Percentiles rank a stretch among this genome's conserved stretches.
These are phyloP conservation scores for Infundibulicybe gibba DNA, from an alignment of 768 basidiomycete genomes.

Conservation along the genomic window DNA sequence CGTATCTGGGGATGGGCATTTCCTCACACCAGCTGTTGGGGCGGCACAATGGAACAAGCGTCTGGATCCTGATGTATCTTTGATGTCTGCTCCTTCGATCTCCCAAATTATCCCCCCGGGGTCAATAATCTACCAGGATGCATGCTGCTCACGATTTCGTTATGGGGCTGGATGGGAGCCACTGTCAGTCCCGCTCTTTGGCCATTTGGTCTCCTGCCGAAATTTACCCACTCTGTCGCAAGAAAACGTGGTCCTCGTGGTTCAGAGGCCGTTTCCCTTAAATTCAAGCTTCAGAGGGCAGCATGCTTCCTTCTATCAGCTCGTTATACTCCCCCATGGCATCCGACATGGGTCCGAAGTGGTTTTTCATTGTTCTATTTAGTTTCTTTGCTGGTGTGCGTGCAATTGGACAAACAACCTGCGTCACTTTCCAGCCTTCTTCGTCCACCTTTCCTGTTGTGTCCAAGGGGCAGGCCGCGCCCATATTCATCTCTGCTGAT, in stretches of 20 bases:
- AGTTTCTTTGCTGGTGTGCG: constrained; percentile 14
- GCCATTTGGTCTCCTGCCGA: not conserved
- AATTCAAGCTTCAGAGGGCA: not conserved
- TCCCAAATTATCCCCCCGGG: not conserved
- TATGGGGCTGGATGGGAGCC: not conserved
- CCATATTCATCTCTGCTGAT: constrained; percentile 46
- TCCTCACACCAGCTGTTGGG: too few relatives aligned
- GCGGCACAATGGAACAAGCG: too few relatives aligned
- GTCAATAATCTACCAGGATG: not conserved
- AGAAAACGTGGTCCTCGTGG: not conserved
- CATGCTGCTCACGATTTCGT: not conserved
- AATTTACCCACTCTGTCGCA: not conserved
- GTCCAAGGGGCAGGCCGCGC: constrained; percentile 38
- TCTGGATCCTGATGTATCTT: not conserved
- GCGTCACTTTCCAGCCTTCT: constrained; percentile 40
- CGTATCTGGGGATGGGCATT: too few relatives aligned
- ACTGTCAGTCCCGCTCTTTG: not conserved
- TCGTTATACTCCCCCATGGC: too few relatives aligned
- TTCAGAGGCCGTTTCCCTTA: not conserved
- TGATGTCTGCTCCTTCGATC: not conserved
- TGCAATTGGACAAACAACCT: constrained; percentile 47
- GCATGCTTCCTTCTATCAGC: not conserved
- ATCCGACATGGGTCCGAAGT: constrained; percentile 11
- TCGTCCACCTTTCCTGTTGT: constrained; percentile 40
- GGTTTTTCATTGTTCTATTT: constrained; percentile 5